phyloP scores from a whole-genome alignment of 345 rosid genomes.

The Crucihimalaya himalaica region DNA sequence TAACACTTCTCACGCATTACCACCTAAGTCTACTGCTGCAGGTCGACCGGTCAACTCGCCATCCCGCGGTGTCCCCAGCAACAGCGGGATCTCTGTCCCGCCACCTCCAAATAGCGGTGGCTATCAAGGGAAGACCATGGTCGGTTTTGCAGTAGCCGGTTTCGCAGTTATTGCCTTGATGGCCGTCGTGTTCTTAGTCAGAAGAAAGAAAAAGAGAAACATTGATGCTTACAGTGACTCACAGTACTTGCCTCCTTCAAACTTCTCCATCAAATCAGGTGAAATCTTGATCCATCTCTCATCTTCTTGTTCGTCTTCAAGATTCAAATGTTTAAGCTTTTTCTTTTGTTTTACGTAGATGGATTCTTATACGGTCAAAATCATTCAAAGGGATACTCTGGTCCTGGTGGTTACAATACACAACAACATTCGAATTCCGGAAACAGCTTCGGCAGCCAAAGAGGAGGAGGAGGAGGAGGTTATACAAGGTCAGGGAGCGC shows the following conservation, averaged over 20 bases:
- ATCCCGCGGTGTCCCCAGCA: conserved; percentile 16
- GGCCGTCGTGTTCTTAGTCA: conserved; percentile 45
- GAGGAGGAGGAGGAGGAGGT: conserved; percentile 32
- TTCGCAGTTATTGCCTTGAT: conserved; percentile 55
- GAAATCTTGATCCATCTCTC: background rate
- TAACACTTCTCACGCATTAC: conserved; percentile 23
- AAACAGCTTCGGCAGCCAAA: conserved; percentile 58
- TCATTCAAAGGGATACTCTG: conserved; percentile 42
- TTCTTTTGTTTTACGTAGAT: conserved; percentile 42
- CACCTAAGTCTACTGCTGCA: conserved; percentile 8
- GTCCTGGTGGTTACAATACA: conserved; percentile 43
- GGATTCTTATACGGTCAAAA: conserved; percentile 54
- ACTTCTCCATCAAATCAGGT: conserved; percentile 61
- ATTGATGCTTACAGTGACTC: conserved; percentile 32
- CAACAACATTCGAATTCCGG: conserved; percentile 40
- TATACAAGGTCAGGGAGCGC: conserved; percentile 41
- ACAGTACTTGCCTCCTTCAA: conserved; percentile 54
- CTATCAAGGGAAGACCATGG: conserved; percentile 31
- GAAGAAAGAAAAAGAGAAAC: conserved; percentile 51
- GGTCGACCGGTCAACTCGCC: conserved; percentile 33
- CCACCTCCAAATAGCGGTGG: conserved; percentile 10
- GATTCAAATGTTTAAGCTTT: background rate
- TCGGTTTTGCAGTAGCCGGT: conserved; percentile 52
- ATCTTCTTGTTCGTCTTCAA: background rate
- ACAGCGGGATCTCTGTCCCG: conserved; percentile 1